Base-by-base conservation (phyloP, 2,329 filamentous ascomycete genomes). In the Ascochyta viciae-villosae region DNA sequence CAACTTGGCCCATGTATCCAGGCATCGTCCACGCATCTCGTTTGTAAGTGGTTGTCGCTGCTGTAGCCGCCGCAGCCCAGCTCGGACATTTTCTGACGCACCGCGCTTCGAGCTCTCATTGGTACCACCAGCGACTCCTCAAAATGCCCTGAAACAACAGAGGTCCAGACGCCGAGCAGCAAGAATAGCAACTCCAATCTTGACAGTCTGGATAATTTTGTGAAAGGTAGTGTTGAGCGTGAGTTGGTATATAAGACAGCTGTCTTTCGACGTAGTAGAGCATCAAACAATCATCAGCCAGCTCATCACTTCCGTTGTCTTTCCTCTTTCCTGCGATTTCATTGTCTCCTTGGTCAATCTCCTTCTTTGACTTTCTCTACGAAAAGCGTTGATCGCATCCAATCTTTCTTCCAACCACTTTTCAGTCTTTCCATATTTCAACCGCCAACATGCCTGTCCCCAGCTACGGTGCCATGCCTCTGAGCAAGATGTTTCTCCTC, bases 401-500 rank as follows among this genome's bases (percentile, higher is more conserved):
- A 46, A 39, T 47, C 42, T 33, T 33, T 43, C 38, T 35, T 19
- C 40, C 47, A 4, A 35, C 15, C 15, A 35, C 33, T 35, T 13
- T n/a, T 35, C 33, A 16, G n/a, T 35, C 33, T 16, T 19, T 35
- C 15, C n/a, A 35, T 7, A 19, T 19, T 19, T 19, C 19, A 15
- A 35, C 33, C 50, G 29, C 27, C 70, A 81, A 65, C 7, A 84
- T 84, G 82, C 76, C 79, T 73, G 72, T 82, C 79, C 85, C 75
- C 76, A 82, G 76, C 79, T 88, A 87, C 75, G 89, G 90, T 67
- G 89, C 89, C 73, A 76, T 77, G 55, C 80, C 80, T 46, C 80
- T 95, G 64, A 91, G 90, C 74, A 86, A 89, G 66, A 89, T 89
- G 65, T 96, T 96, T 79, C 87, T 90, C 55, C 80, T 87, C 63